These are phyloP conservation scores for Salvia hispanica DNA, from an alignment of 257 asterid species.

Conservation along the genomic window DNA sequence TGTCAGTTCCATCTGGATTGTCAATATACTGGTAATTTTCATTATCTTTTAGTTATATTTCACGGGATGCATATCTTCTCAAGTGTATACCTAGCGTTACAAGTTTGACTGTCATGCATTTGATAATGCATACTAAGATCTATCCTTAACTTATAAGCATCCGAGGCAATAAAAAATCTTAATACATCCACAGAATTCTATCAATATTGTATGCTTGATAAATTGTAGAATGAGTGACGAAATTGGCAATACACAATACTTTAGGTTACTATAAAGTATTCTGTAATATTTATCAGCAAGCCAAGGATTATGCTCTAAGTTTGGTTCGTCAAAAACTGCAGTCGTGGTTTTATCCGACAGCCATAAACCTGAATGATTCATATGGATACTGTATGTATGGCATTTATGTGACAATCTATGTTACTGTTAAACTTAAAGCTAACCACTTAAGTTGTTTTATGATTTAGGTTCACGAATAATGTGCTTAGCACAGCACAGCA, in stretches of 20 bases:
- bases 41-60: slow-evolving; percentile 23
- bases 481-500: slow-evolving; percentile 98
- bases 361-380: background rate
- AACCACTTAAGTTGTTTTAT: slow-evolving; percentile 20
- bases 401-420: background rate
- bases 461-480: slow-evolving; percentile 83
- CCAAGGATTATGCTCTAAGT: slow-evolving; percentile 18
- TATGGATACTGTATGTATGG: slow-evolving; percentile 1
- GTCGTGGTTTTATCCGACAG: background rate
- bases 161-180: background rate
- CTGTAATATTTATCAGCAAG: slow-evolving; percentile 24
- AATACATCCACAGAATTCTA: background rate
- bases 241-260: slow-evolving; percentile 1
- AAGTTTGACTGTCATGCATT: slow-evolving; percentile 24
- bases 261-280: slow-evolving; percentile 2
- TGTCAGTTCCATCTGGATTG: slow-evolving; percentile 98
- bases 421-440: background rate
- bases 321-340: background rate
- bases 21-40: slow-evolving; percentile 87
- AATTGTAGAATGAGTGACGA: slow-evolving; percentile 1
- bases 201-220: slow-evolving; percentile 1
- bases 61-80: slow-evolving; percentile 5
- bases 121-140: slow-evolving; percentile 23
- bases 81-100: slow-evolving; percentile 13
- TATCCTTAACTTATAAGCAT: background rate